Conservation (phyloP, 2,329 filamentous ascomycete genomes). For the Aureobasidium sp. region DNA sequence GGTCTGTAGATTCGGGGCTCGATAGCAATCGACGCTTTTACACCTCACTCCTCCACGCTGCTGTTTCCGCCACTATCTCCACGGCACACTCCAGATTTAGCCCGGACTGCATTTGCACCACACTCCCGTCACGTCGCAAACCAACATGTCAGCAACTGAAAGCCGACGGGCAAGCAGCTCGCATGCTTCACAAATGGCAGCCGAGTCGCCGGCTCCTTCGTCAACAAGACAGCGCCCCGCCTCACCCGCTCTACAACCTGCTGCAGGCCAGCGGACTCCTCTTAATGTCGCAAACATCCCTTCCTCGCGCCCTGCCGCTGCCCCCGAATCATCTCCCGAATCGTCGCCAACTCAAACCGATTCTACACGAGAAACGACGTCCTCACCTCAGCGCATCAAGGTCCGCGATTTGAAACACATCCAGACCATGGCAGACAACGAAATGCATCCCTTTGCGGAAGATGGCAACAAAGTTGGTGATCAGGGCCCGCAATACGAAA, state of each 20-base stretch:
- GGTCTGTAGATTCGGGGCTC: slow-evolving; percentile 48
- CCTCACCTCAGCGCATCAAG: slow-evolving; percentile 55
- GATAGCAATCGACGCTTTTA: slow-evolving; percentile 60
- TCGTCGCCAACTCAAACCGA: slow-evolving; percentile 22
- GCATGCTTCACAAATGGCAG: neutral
- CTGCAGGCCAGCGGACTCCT: slow-evolving; percentile 8
- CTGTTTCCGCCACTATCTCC: slow-evolving; percentile 4
- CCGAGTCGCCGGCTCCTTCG: neutral
- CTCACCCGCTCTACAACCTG: neutral
- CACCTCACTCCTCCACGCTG: slow-evolving; percentile 46
- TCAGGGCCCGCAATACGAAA: slow-evolving; percentile 69
- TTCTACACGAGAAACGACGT: slow-evolving; percentile 23
- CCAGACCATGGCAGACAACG: slow-evolving; percentile 74
- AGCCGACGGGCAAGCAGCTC: slow-evolving; percentile 13
- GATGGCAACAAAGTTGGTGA: slow-evolving; percentile 31
- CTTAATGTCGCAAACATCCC: neutral
- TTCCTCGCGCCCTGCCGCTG: neutral
- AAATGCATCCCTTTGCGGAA: slow-evolving; percentile 52
- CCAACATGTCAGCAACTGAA: slow-evolving; percentile 15
- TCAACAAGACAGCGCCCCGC: neutral
- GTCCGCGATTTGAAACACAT: slow-evolving; percentile 88
- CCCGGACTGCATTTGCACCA: neutral
- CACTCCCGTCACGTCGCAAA: neutral
- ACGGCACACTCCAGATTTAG: neutral
- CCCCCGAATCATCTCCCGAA: slow-evolving; percentile 36